Conservation (phyloP, 2,329 filamentous ascomycete genomes). For the Fusarium torulosum region DNA sequence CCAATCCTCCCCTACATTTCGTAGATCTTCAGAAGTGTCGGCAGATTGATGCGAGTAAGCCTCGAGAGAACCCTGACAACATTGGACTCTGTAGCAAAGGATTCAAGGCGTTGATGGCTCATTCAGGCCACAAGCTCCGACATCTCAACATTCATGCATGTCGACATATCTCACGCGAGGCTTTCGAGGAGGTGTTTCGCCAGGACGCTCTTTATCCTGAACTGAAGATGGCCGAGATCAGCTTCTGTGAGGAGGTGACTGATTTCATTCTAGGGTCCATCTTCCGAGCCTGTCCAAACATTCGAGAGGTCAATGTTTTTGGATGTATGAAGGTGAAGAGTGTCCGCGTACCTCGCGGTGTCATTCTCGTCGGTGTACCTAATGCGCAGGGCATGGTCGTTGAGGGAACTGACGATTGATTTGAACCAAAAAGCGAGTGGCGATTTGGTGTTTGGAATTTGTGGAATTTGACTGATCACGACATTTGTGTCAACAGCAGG, state of each 20-base stretch:
- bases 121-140: constrained; percentile 77
- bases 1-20: constrained; percentile 76
- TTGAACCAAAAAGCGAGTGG: constrained; percentile 5
- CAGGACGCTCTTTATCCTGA: constrained; percentile 72
- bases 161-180: constrained; percentile 79
- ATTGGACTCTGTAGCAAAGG: constrained; percentile 81
- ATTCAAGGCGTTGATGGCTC: constrained; percentile 84
- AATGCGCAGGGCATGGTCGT: constrained; percentile 72
- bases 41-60: constrained; percentile 77
- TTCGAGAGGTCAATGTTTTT: constrained; percentile 72
- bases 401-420: constrained; percentile 56
- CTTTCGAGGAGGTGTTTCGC: constrained; percentile 81
- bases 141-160: constrained; percentile 85
- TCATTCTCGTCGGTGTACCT: constrained; percentile 69
- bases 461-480: not conserved
- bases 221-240: constrained; percentile 79
- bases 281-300: constrained; percentile 72
- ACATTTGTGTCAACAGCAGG: constrained; percentile 2
- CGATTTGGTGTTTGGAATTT: constrained; percentile 19
- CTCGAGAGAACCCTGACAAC: constrained; percentile 72
- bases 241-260: constrained; percentile 78
- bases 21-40: constrained; percentile 84
- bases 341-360: constrained; percentile 65
- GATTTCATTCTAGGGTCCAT: constrained; percentile 73
- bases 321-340: constrained; percentile 73